These are phyloP conservation scores for Rosa lucieae DNA, from an alignment of 306 rosid species.

Conservation along the genomic window DNA sequence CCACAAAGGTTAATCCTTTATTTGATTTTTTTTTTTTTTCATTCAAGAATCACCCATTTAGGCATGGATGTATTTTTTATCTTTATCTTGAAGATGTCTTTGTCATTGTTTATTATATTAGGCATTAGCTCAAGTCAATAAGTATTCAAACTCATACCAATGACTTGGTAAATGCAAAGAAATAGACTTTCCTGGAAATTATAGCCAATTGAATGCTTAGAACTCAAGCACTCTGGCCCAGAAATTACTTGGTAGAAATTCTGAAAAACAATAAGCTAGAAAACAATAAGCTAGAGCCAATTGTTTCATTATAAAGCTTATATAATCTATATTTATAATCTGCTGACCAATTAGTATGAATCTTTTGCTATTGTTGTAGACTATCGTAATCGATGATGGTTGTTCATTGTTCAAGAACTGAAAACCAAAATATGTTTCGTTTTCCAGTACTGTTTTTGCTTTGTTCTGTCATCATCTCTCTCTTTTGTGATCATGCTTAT, in stretches of 20 bases:
- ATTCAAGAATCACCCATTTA: neutral
- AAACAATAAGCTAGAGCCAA: neutral
- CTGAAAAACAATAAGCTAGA: neutral
- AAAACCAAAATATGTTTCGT: constrained; percentile 10
- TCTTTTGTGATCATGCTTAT: constrained; percentile 5
- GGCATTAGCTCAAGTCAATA: neutral
- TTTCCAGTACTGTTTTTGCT: constrained; percentile 24
- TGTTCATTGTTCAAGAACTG: neutral
- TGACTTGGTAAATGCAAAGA: neutral
- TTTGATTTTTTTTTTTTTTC: neutral
- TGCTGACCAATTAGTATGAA: neutral
- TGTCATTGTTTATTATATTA: neutral
- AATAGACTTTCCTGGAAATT: neutral
- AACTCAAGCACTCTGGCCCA: neutral
- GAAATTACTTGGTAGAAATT: neutral
- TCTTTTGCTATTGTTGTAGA: neutral
- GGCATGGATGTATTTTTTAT: neutral
- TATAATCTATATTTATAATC: neutral
- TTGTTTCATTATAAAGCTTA: no score
- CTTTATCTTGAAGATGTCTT: neutral
- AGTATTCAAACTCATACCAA: neutral
- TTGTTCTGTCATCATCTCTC: constrained; percentile 9
- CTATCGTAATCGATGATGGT: neutral
- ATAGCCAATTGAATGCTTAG: neutral
- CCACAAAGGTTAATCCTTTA: neutral